These are phyloP conservation scores for Cymbopogon citratus DNA, from an alignment of 176 grass and related monocot genomes.

Conservation along the genomic window DNA sequence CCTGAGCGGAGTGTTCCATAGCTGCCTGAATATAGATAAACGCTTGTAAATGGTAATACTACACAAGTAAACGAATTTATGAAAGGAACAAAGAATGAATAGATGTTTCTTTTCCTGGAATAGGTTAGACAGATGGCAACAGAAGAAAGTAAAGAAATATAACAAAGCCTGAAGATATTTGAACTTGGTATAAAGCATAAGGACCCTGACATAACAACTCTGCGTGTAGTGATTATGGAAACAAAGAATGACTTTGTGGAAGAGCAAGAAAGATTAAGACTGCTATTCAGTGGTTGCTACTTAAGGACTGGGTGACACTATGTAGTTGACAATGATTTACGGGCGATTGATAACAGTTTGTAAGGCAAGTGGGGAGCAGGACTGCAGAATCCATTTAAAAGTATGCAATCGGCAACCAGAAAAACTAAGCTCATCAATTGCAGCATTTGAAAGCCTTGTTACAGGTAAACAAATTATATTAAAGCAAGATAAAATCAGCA, in stretches of 20 bases:
- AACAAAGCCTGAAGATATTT: conserved; percentile 19
- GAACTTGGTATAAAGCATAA: not conserved
- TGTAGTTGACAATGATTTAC: conserved; percentile 1
- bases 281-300: not conserved
- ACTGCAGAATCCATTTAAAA: conserved; percentile 22
- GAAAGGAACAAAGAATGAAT: not conserved
- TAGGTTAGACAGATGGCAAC: not conserved
- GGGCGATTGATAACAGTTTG: not conserved
- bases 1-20: conserved; percentile 79
- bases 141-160: conserved; percentile 20
- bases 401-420: conserved; percentile 10
- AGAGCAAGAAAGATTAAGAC: not conserved
- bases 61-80: conserved; percentile 20
- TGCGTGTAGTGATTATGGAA: conserved; percentile 5
- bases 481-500: not conserved
- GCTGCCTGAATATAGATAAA: conserved; percentile 52
- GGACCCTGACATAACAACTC: not conserved
- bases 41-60: conserved; percentile 1
- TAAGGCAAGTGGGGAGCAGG: not conserved
- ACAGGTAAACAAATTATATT: not conserved
- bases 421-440: not conserved
- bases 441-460: not conserved
- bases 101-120: not conserved
- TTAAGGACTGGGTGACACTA: not conserved
- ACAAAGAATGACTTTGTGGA: not conserved